These are phyloP conservation scores for Raphanus sativus DNA, from an alignment of 345 rosid species.

Conservation along the genomic window DNA sequence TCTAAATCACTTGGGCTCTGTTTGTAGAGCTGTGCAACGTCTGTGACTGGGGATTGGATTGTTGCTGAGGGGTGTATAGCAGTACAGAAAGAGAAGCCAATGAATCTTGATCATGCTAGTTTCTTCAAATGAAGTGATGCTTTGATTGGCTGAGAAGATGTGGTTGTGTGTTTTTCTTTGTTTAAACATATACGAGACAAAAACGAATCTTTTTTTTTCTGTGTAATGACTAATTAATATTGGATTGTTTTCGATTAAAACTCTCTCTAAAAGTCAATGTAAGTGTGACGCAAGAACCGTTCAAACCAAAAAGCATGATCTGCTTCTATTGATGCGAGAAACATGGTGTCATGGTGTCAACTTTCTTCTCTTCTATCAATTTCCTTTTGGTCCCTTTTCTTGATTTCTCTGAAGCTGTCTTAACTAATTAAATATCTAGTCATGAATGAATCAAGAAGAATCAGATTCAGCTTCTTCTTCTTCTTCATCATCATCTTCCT, in stretches of 20 bases:
- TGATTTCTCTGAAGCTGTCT: background rate
- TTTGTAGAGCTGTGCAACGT: slow-evolving; percentile 57
- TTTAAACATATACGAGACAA: background rate
- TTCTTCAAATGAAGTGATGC: slow-evolving; percentile 27
- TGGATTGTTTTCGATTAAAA: background rate
- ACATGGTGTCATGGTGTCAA: slow-evolving; percentile 36
- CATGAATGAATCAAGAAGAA: slow-evolving; percentile 35
- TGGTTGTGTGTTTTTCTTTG: background rate
- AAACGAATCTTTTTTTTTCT: background rate
- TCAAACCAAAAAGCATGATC: background rate
- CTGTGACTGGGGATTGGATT: slow-evolving; percentile 49
- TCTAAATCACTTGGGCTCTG: background rate
- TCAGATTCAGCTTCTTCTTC: background rate
- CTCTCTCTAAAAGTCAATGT: background rate
- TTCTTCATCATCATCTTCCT: slow-evolving; percentile 28
- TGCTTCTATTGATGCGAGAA: background rate
- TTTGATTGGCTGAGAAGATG: slow-evolving; percentile 5
- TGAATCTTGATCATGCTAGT: slow-evolving; percentile 38
- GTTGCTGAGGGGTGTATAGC: slow-evolving; percentile 56
- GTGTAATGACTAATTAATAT: slow-evolving; percentile 1
- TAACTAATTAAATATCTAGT: background rate
- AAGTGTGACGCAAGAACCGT: background rate
- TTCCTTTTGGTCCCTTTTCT: background rate
- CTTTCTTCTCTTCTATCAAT: slow-evolving; percentile 13
- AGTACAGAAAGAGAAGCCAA: slow-evolving; percentile 58